These are phyloP conservation scores for Scedosporium dehoogii DNA, from an alignment of 2,329 filamentous ascomycete species.

Conservation along the genomic window DNA sequence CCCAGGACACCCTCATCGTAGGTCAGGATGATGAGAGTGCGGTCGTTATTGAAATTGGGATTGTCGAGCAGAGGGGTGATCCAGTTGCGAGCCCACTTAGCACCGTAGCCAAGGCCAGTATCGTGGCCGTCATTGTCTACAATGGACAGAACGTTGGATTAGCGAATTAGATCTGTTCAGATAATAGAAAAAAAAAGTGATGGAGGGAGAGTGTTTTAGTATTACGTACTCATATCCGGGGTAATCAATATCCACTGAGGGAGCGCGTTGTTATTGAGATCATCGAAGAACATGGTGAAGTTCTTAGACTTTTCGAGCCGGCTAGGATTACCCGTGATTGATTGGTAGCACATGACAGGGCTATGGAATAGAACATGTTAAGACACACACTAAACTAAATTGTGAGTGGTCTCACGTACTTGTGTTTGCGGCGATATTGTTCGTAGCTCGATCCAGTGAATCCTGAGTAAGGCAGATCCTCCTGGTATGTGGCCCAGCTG, in stretches of 20 bases:
- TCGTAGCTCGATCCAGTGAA: slow-evolving; percentile 60
- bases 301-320: slow-evolving; percentile 66
- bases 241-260: slow-evolving; percentile 67
- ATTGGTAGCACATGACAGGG: slow-evolving; percentile 54
- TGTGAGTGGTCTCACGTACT: slow-evolving; percentile 20
- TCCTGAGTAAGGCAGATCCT: slow-evolving; percentile 66
- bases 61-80: slow-evolving; percentile 61
- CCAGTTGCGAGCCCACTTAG: slow-evolving; percentile 58
- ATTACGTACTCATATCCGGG: slow-evolving; percentile 50
- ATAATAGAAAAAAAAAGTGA: no score
- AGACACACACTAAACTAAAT: no score
- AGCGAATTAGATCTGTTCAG: no score
- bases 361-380: no score
- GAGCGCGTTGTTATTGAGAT: slow-evolving; percentile 51
- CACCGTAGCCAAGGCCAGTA: slow-evolving; percentile 57
- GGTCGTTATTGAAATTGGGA: slow-evolving; percentile 59
- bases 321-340: slow-evolving; percentile 45
- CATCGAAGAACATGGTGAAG: slow-evolving; percentile 53
- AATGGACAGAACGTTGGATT: no score
- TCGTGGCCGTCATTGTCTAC: slow-evolving; percentile 62
- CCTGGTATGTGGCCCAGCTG: slow-evolving; percentile 65
- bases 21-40: slow-evolving; percentile 65
- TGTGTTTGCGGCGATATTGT: slow-evolving; percentile 79
- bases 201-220: no score
- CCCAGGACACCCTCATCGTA: slow-evolving; percentile 70